Evolutionary conservation across 306 rosid species (phyloP).

Genomic region (Prunus dulcis): DNA sequence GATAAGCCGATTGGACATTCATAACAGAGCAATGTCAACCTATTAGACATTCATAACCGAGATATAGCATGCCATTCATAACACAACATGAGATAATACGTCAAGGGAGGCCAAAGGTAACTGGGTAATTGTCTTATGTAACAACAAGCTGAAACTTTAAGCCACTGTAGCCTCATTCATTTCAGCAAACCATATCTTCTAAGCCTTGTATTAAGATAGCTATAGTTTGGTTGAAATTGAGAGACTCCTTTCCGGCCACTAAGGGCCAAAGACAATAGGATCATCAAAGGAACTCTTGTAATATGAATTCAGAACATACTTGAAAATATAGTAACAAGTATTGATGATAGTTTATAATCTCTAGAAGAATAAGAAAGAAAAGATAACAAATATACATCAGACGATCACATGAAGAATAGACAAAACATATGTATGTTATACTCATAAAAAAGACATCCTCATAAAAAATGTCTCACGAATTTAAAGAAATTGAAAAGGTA

Average conservation of each 20-base stretch:
- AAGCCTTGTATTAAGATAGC: not conserved
- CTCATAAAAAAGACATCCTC: not conserved
- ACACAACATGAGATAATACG: not conserved
- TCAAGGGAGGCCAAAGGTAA: not conserved
- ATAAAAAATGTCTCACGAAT: not conserved
- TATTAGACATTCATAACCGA: not conserved
- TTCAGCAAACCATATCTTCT: not conserved
- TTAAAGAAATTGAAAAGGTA: constrained; percentile 9
- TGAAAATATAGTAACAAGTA: not conserved
- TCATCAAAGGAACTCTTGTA: not conserved
- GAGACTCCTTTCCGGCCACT: not conserved
- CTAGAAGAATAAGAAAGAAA: not conserved
- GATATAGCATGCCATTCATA: not conserved
- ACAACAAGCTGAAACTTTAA: constrained; percentile 9
- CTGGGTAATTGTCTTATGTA: not conserved
- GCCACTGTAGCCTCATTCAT: not conserved
- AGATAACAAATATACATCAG: not conserved
- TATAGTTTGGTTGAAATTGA: not conserved
- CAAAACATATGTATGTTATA: not conserved
- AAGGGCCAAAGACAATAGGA: not conserved
- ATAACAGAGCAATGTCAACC: constrained; percentile 21
- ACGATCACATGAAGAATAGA: not conserved
- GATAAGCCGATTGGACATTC: constrained; percentile 11
- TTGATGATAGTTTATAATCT: not conserved
- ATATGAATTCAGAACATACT: not conserved